Percentiles rank a stretch among this genome's conserved stretches.
These are phyloP conservation scores for Leucosporidium creatinivorum DNA, from an alignment of 768 basidiomycete species.

Conservation along the genomic window DNA sequence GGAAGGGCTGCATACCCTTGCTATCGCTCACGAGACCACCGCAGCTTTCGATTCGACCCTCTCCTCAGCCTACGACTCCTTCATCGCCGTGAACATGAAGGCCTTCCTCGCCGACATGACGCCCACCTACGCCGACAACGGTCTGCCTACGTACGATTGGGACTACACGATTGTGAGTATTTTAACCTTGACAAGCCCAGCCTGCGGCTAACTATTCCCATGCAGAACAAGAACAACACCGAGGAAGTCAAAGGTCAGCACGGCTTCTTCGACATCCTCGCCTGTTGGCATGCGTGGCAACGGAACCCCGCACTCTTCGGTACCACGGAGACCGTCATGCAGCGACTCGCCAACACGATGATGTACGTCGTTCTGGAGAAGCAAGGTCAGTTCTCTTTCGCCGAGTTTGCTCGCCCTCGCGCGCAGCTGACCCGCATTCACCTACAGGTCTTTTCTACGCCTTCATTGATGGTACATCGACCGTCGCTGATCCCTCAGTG, in stretches of 20 bases:
- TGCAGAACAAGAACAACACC: too few species aligned
- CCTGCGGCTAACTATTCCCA: too few species aligned
- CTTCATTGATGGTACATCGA: too few species aligned
- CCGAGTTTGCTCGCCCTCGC: too few species aligned
- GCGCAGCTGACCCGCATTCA: too few species aligned
- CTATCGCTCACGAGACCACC: constrained; percentile 18
- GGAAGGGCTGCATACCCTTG: constrained; percentile 17
- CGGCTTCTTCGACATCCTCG: constrained; percentile 1
- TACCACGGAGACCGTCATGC: constrained; percentile 10
- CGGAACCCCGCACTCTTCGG: constrained; percentile 3
- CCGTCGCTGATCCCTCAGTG: too few species aligned
- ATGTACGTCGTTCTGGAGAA: background rate
- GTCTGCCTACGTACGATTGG: constrained; percentile 11
- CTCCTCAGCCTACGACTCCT: constrained; percentile 7
- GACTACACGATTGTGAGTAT: constrained; percentile 16
- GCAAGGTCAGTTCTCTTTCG: too few species aligned
- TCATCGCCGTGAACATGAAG: constrained; percentile 5
- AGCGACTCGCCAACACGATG: constrained; percentile 15
- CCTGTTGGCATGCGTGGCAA: constrained; percentile 17
- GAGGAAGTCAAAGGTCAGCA: background rate
- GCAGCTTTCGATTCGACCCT: constrained; percentile 4
- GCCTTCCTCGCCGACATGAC: constrained; percentile 24
- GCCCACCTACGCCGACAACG: background rate
- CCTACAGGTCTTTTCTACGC: too few species aligned
- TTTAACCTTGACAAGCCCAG: too few species aligned